phyloP scores from a whole-genome alignment of 768 basidiomycete genomes.

The Leccinum olivaceopallidum region DNA sequence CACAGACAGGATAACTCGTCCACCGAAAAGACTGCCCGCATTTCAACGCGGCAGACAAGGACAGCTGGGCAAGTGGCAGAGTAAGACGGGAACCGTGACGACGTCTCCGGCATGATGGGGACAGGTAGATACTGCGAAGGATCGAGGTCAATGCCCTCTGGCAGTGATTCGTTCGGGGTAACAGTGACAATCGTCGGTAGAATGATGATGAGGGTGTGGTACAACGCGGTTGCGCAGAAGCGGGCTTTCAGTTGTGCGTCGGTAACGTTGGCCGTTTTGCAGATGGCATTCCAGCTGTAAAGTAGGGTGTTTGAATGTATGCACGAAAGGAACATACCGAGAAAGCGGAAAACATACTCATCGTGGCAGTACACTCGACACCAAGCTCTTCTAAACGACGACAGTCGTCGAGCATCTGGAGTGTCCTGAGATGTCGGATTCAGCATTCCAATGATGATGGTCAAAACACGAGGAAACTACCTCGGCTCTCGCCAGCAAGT shows the following conservation, averaged over 20 bases:
- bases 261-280: slow-evolving; percentile 70
- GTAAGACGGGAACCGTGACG: slow-evolving; percentile 73
- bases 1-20: slow-evolving; percentile 43
- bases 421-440: slow-evolving; percentile 47
- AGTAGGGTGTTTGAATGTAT: slow-evolving; percentile 1
- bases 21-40: slow-evolving; percentile 90
- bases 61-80: slow-evolving; percentile 66
- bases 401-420: slow-evolving; percentile 66
- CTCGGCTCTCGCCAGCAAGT: slow-evolving; percentile 57
- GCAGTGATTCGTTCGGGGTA: slow-evolving; percentile 33
- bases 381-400: slow-evolving; percentile 81
- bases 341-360: slow-evolving; percentile 57
- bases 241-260: slow-evolving; percentile 75
- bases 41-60: slow-evolving; percentile 73
- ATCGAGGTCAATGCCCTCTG: slow-evolving; percentile 50
- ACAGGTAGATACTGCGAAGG: slow-evolving; percentile 60
- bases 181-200: slow-evolving; percentile 35
- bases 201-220: slow-evolving; percentile 57
- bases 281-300: slow-evolving; percentile 74
- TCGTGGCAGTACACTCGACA: slow-evolving; percentile 86
- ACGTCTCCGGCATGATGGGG: slow-evolving; percentile 60
- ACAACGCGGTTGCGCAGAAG: slow-evolving; percentile 75
- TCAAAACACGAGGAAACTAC: slow-evolving; percentile 36
- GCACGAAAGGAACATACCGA: not conserved
- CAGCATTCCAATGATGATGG: not conserved